Evolutionary conservation across 331 rosid genomes (phyloP).

Genomic region (Rhamnella rubrinervis): DNA sequence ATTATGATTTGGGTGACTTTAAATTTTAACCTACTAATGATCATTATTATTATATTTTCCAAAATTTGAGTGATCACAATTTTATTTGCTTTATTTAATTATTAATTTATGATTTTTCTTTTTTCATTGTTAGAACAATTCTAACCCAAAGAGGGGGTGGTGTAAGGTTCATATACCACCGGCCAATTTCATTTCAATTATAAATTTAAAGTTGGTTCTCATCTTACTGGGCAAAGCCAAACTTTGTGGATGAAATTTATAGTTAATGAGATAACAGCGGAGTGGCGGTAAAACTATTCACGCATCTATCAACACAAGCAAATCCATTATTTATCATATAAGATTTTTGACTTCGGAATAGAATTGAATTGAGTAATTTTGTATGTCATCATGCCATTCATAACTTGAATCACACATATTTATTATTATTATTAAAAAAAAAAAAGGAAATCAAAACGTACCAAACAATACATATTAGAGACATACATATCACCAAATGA

Average conservation of each 20-base stretch:
- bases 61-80: no score
- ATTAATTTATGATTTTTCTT: no score
- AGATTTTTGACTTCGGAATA: background rate
- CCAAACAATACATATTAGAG: no score
- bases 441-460: no score
- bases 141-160: background rate
- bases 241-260: background rate
- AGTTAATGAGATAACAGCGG: background rate
- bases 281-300: background rate
- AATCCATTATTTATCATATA: background rate
- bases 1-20: no score
- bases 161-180: background rate
- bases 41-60: no score
- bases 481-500: no score
- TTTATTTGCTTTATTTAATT: no score
- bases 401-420: background rate
- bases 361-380: background rate
- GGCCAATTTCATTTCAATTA: background rate
- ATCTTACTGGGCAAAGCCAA: background rate
- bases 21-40: no score
- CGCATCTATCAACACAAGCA: background rate
- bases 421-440: no score
- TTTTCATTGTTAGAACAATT: no score
- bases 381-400: background rate
- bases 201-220: background rate